Evolutionary conservation across 2,329 filamentous ascomycete genomes (phyloP), one percentile per base, ranked within the genome.

Genomic region (Trichoderma aggressivum): DNA sequence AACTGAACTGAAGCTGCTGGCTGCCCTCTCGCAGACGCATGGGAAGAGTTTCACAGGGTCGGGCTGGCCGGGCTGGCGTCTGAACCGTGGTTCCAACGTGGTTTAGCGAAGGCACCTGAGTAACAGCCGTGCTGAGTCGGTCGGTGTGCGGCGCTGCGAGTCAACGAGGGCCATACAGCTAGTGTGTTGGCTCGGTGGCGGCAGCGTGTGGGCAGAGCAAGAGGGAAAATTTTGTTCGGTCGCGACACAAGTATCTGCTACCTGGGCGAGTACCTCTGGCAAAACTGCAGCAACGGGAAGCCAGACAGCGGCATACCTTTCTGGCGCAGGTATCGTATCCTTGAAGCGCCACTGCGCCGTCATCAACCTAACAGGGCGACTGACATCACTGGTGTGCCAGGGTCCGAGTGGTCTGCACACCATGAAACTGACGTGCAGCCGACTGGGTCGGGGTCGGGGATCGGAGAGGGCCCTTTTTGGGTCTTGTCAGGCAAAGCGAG

Each of bases 391-490:
- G 36, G 47, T 21, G 58, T 60, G 60, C 50, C 59, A 60, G 65
- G 70, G 65, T 39, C 32, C 47, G 34, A 36, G 36, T 61, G 36
- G 55, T 63, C 65, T 71, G 63, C 63, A 62, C 36, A 56, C 70
- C 58, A 59, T 62, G 65, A 70, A 71, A 71, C 62, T 71, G 70
- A 71, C 70, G 70, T 71, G 70, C 70, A 71, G 70, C 53, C 62
- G 56, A 61, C 56, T 21, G 66, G 58, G 43, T 28, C 28, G 66
- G 56, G 21, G 58, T 39, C 58, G 32, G 55, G 55, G 66, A 69
- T 59, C 39, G 55, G 65, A 47, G 28, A 59, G 56, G 39, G 65
- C 30, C 62, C 30, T 59, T 62, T 53, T 53, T 30, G 63, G 50
- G 47, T 56, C 50, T 53, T 26, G 63, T 39, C 63, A 66, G 59